A percentile compares a stretch with the other conserved stretches of the same genome.
Evolutionary conservation across 2,329 filamentous ascomycete species (phyloP).

Genomic region (Diaporthe batatas): DNA sequence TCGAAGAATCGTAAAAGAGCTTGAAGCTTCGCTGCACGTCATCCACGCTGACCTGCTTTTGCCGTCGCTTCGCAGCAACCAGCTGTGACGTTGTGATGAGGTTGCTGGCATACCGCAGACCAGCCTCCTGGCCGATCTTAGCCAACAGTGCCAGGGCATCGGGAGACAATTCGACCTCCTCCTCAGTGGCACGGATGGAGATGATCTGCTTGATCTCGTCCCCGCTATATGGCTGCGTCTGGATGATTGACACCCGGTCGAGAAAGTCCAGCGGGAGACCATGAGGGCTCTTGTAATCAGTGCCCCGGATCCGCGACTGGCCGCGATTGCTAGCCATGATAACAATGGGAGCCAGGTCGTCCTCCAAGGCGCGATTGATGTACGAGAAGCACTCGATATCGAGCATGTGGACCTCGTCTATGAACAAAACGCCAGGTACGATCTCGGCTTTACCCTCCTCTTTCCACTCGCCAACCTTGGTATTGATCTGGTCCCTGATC

Average conservation of each 20-base stretch:
- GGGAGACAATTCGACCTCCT: slow-evolving; percentile 91
- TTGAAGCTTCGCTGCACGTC: slow-evolving; percentile 95
- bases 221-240: slow-evolving; percentile 84
- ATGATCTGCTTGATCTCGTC: slow-evolving; percentile 95
- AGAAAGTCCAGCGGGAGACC: slow-evolving; percentile 96
- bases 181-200: slow-evolving; percentile 91
- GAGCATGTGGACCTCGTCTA: slow-evolving; percentile 99
- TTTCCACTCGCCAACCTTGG: slow-evolving; percentile 98
- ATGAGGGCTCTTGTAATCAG: slow-evolving; percentile 92
- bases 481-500: slow-evolving; percentile 98
- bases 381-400: slow-evolving; percentile 99
- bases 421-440: slow-evolving; percentile 95
- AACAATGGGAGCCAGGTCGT: slow-evolving; percentile 94
- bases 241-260: slow-evolving; percentile 95
- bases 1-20: slow-evolving; percentile 90
- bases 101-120: slow-evolving; percentile 96
- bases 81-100: slow-evolving; percentile 95
- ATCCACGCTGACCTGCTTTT: slow-evolving; percentile 84
- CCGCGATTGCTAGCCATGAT: slow-evolving; percentile 99
- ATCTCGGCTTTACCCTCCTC: slow-evolving; percentile 99
- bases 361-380: slow-evolving; percentile 96
- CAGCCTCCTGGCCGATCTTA: slow-evolving; percentile 94
- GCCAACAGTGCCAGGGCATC: slow-evolving; percentile 93
- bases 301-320: slow-evolving; percentile 90
- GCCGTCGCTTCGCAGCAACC: slow-evolving; percentile 85